Base-by-base conservation (phyloP, 2,329 filamentous ascomycete genomes). In the Pseudocercospora fuligena region DNA sequence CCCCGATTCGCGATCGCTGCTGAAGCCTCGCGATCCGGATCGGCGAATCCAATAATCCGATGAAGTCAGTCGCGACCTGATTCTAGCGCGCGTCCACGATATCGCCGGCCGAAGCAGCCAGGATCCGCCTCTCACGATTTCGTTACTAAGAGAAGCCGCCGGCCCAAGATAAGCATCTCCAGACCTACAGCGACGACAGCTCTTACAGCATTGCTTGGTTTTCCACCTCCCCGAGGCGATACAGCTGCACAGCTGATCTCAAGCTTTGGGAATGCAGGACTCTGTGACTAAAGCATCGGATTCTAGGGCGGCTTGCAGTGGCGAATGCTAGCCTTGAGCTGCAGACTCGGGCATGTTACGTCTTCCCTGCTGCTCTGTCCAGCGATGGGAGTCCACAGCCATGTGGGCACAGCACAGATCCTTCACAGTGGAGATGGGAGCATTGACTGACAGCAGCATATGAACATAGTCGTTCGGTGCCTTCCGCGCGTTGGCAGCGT, bases 151-250 rank as follows among this genome's bases (percentile, higher is more conserved):
- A 51, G 23, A 49, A 29, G 61, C 53, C 56, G 58, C 60, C 49
- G 64, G 60, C 60, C 64, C 59, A 61, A 59, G 64, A 66, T 69
- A 69, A 69, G 64, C 67, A 29, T 69, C 29, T 31, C 21, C 31
- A 61, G 31, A 56, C 47, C 63, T 40, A 31, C 25, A 58, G 53
- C 58, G 47, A 62, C 40, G 33, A 21, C 58, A 60, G 66, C 62
- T 62, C 63, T 25, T n/a, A 60, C 51, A 59, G 49, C 60, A 49
- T 19, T 40, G 16, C 36, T 29, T 47, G 25, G 29, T 27, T 23
- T 29, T 63, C 47, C 9, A 14, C 31, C 56, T 25, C 23, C 46
- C 53, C 53, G 61, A 25, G 29, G 16, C 46, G 4, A 2, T 25
- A 11, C 47, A 4, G 56, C 56, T 59, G 29, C 56, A 36, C 16